Evolutionary conservation across 2,329 filamentous ascomycete species (phyloP).

Genomic region (Chlorencoelia australis): DNA sequence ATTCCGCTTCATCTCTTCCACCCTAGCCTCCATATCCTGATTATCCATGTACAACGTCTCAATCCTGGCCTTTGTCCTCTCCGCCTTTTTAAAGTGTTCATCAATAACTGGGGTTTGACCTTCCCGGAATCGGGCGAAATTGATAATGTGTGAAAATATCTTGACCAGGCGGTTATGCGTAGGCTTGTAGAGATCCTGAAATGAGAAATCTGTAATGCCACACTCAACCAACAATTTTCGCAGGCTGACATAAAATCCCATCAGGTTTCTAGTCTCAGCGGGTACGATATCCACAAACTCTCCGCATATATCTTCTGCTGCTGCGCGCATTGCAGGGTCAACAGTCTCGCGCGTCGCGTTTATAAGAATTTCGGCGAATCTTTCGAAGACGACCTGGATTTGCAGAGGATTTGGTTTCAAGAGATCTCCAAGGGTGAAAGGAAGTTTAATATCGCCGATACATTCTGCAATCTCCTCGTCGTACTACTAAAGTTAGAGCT

Average conservation of each 20-base stretch:
- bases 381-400: slow-evolving; percentile 96
- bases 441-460: slow-evolving; percentile 92
- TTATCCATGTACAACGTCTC: slow-evolving; percentile 80
- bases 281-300: slow-evolving; percentile 78
- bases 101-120: slow-evolving; percentile 84
- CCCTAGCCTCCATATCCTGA: slow-evolving; percentile 69
- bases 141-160: slow-evolving; percentile 96
- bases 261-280: slow-evolving; percentile 80
- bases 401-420: slow-evolving; percentile 90
- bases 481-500: slow-evolving; percentile 26
- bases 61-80: slow-evolving; percentile 77
- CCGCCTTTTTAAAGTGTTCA: slow-evolving; percentile 84
- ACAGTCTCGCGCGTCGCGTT: slow-evolving; percentile 89
- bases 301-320: slow-evolving; percentile 76
- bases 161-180: slow-evolving; percentile 84
- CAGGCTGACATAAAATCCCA: slow-evolving; percentile 89
- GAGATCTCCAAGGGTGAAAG: slow-evolving; percentile 75
- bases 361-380: slow-evolving; percentile 89
- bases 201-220: slow-evolving; percentile 86
- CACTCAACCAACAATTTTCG: slow-evolving; percentile 75
- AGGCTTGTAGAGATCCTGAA: slow-evolving; percentile 83
- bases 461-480: slow-evolving; percentile 86
- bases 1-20: slow-evolving; percentile 73
- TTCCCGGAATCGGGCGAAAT: slow-evolving; percentile 95
- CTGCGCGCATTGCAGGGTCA: slow-evolving; percentile 89